Conservation (phyloP, 2,329 filamentous ascomycete species). For the Nothopassalora personata region DNA sequence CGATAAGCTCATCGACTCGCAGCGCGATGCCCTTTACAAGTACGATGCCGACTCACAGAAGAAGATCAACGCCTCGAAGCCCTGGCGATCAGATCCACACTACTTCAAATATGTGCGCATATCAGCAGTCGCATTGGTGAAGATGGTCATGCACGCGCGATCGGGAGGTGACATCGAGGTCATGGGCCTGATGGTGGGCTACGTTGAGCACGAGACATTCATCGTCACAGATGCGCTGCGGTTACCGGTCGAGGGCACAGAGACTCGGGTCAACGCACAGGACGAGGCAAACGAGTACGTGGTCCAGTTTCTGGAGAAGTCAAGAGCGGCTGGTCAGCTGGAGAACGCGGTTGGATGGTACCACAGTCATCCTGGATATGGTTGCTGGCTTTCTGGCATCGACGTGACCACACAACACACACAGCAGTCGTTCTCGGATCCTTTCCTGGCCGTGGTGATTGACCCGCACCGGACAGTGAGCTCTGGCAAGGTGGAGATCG, state of each 20-base stretch:
- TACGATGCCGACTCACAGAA: conserved; percentile 69
- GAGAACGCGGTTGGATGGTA: conserved; percentile 99
- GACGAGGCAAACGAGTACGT: conserved; percentile 97
- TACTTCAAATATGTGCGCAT: conserved; percentile 94
- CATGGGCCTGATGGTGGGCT: conserved; percentile 98
- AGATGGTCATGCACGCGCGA: conserved; percentile 99
- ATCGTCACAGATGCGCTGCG: conserved; percentile 92
- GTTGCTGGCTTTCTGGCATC: conserved; percentile 95
- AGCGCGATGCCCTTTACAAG: conserved; percentile 84
- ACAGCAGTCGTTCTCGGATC: conserved; percentile 81
- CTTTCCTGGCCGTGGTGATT: conserved; percentile 92
- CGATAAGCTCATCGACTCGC: conserved; percentile 71
- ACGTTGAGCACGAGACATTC: conserved; percentile 77
- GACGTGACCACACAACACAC: conserved; percentile 83
- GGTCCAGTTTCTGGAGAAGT: conserved; percentile 73
- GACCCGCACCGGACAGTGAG: conserved; percentile 94
- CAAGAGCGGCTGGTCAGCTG: conserved; percentile 67
- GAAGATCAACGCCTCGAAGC: conserved; percentile 56
- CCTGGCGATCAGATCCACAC: conserved; percentile 73
- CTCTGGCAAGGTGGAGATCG: conserved; percentile 93
- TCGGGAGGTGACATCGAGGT: conserved; percentile 87
- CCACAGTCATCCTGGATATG: conserved; percentile 94
- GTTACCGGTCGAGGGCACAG: conserved; percentile 93
- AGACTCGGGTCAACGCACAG: conserved; percentile 94
- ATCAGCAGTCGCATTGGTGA: conserved; percentile 86